Evolutionary conservation across 345 rosid genomes (phyloP).

Genomic region (Isatis tinctoria): DNA sequence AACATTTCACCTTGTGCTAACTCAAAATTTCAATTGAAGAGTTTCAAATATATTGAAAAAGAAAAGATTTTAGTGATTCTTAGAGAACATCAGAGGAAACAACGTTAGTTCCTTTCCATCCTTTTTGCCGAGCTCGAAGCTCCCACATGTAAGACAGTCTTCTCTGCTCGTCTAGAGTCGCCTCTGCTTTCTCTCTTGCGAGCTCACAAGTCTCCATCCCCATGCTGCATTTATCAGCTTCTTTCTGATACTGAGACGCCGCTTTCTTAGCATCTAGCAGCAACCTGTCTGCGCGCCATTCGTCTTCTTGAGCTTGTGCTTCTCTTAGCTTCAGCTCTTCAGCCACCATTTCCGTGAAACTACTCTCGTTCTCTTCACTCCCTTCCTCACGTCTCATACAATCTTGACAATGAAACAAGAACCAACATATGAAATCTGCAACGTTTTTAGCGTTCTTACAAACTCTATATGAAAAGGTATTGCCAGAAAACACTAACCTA

Average conservation of each 20-base stretch:
- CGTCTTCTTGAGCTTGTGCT: conserved; percentile 46
- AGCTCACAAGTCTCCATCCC: conserved; percentile 74
- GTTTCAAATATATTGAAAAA: conserved; percentile 11
- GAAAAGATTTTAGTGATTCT: not conserved
- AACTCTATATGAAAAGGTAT: not conserved
- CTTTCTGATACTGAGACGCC: conserved; percentile 62
- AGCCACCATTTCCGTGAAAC: conserved; percentile 39
- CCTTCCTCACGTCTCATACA: conserved; percentile 47
- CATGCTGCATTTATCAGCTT: conserved; percentile 63
- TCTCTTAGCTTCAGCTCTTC: conserved; percentile 57
- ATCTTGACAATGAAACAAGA: conserved; percentile 34
- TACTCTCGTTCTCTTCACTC: conserved; percentile 46
- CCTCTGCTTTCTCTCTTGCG: conserved; percentile 61
- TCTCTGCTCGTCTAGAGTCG: conserved; percentile 43
- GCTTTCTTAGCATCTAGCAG: conserved; percentile 64
- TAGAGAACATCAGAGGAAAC: conserved; percentile 18
- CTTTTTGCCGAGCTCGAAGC: conserved; percentile 42
- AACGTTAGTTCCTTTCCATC: conserved; percentile 28
- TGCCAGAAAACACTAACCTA: conserved; percentile 38
- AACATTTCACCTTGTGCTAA: not conserved
- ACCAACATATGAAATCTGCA: not conserved
- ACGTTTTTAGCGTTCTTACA: not conserved
- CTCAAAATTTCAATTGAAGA: conserved; percentile 5
- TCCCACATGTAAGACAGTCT: conserved; percentile 42
- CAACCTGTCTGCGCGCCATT: conserved; percentile 42